Base-by-base conservation (phyloP, 345 rosid genomes). In the Salix suchowensis region DNA sequence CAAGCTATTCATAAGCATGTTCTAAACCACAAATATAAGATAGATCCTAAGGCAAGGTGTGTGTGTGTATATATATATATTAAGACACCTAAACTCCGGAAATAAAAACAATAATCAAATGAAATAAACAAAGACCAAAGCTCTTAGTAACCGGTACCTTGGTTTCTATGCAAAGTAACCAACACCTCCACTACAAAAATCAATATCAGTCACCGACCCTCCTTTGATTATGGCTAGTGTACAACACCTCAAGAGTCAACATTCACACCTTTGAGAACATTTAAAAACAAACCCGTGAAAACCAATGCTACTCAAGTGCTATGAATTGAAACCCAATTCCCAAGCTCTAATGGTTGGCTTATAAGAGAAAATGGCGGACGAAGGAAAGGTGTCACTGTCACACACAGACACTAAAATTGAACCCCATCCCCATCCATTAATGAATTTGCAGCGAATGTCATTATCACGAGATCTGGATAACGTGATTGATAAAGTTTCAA, bases 151-250 rank as follows among this genome's bases (percentile, higher is more conserved):
- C 73, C 58, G 37, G 32, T 83, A 88, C 90, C 91, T 92, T 78
- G 88, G 87, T 80, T 87, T 89, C 85, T 67, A 80, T 81, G 88
- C 88, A 82, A 90, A 87, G 92, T 84, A 86, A 82, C 46, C 61
- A 61, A 21, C 5, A 72, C 21, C 78, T 64, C 62, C 50, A 77
- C 54, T 37, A 76, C 21, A 74, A 76, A 86, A 78, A 73, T 74
- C 64, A 58, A 26, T 58, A 23, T 23, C 76, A 48, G 72, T 68
- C 77, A 83, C 94, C 91, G 91, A 89, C 90, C 85, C 77, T 84
- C 88, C 90, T 40, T 30, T 79, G 81, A 87, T 83, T 72, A 52
- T 30, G 90, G 85, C 66, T 71, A 64, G 73, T 64, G 73, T 30
- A 14, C 70, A 78, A 78, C 80, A 75, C 37, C 67, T 64, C 73